Percentiles rank a stretch among this genome's conserved stretches.
Evolutionary conservation across 2,329 filamentous ascomycete species (phyloP).

Genomic region (Tolypocladium amazonense): DNA sequence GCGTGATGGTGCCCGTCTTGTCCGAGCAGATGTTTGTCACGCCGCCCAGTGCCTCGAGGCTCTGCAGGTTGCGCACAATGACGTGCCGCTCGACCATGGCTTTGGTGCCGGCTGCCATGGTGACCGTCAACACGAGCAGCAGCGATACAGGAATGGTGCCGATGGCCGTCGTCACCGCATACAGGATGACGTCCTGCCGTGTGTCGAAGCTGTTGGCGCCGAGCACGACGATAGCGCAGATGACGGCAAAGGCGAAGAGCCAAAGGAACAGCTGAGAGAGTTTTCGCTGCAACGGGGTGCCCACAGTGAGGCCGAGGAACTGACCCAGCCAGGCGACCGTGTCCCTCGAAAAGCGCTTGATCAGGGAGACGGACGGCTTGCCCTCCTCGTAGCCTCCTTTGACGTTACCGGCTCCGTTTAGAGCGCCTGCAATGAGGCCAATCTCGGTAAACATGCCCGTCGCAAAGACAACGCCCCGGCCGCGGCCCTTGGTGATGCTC

Average conservation of each 20-base stretch:
- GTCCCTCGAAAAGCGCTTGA: conserved; percentile 21
- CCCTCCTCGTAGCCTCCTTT: conserved; percentile 26
- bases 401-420: conserved; percentile 32
- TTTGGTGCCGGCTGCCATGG: conserved; percentile 43
- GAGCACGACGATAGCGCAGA: conserved; percentile 34
- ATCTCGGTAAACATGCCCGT: conserved; percentile 54
- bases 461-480: conserved; percentile 48
- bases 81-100: conserved; percentile 42
- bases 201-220: conserved; percentile 28
- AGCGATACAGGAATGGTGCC: conserved; percentile 42
- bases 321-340: conserved; percentile 34
- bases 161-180: conserved; percentile 33
- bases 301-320: conserved; percentile 40
- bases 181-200: conserved; percentile 29
- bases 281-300: conserved; percentile 60
- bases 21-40: conserved; percentile 47
- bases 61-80: conserved; percentile 39
- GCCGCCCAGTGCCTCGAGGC: conserved; percentile 42
- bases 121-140: conserved; percentile 45
- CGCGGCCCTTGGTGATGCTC: conserved; percentile 50
- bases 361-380: conserved; percentile 38
- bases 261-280: conserved; percentile 58
- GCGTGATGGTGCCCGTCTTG: conserved; percentile 45
- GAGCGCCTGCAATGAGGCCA: conserved; percentile 43
- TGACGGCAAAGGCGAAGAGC: conserved; percentile 49